Evolutionary conservation across 1,284 basidiomycete genomes (phyloP), one percentile per base, ranked within the genome.

Genomic region (Boletellus deceptivus): DNA sequence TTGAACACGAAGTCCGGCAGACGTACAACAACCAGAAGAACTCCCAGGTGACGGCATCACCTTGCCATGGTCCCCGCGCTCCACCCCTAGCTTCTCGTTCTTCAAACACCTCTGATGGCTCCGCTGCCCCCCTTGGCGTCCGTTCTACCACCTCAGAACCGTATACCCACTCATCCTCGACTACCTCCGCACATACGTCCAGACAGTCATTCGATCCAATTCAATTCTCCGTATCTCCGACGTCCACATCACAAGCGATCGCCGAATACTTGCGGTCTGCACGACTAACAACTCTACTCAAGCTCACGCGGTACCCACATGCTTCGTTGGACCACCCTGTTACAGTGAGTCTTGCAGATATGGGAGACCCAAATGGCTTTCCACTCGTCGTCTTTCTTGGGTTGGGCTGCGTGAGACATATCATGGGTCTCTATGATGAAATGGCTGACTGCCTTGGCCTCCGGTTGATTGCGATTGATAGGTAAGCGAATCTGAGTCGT

Each of bases 391-490:
- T 98, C 10, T 98, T 96, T 67, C 80, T 99, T 48, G 96, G 96
- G 0, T 69, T 98, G 27, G 95, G 96, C 4, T 93, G 92, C 62
- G 95, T 98, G 6, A 80, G 96, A 29, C 94, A 98, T 69, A 80
- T 98, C 49, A 88, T 97, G 74, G 94, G 91, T 6, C 71, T 98
- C 36, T 98, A 96, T 68, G 95, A 98, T 67, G 96, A 98, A 65
- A 89, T 98, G 80, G 96, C 96, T 13, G 82, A 87, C 53, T 89
- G 88, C 46, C 72, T 97, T 51, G 88, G 86, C 1, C 76, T 99
- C 25, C 77, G 96, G 43, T 75, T 99, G 44, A 93, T 99, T 61
- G 96, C 95, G 46, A 87, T 99, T 59, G 96, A 99, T 70, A 82
- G 96, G 86, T 89, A 64, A 55, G 75, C 65, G 25, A 33, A 36